These are phyloP conservation scores for Aaosphaeria pasadenensis DNA, from an alignment of 2,329 filamentous ascomycete genomes.

Conservation along the genomic window DNA sequence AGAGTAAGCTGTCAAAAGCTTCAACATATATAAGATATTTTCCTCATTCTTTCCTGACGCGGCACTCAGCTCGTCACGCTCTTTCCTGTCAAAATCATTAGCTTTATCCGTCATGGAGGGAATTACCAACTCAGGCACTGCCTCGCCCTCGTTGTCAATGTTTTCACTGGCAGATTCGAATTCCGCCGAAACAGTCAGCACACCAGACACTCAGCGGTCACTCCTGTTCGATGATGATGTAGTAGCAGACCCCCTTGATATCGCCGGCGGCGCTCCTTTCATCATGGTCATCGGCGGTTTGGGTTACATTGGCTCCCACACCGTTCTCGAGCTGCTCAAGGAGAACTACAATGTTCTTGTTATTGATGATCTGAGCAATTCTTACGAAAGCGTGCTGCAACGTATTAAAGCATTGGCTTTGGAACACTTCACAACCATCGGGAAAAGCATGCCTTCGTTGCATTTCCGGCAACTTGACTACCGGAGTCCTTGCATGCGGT, in stretches of 20 bases:
- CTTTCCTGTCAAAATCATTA: constrained; percentile 10
- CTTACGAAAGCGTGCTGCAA: constrained; percentile 37
- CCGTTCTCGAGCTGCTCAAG: constrained; percentile 53
- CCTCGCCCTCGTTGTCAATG: constrained; percentile 26
- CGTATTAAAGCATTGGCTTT: constrained; percentile 34
- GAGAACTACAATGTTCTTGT: constrained; percentile 53
- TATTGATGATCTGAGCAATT: constrained; percentile 47
- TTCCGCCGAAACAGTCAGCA: constrained; percentile 31
- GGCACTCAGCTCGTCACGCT: constrained; percentile 12
- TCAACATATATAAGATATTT: constrained; percentile 34
- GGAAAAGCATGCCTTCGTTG: constrained; percentile 43
- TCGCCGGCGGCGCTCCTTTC: constrained; percentile 38
- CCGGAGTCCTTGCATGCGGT: constrained; percentile 41
- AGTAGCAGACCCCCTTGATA: constrained; percentile 40
- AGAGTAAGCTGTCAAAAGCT: constrained; percentile 14
- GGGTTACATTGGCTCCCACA: constrained; percentile 58
- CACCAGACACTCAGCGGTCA: constrained; percentile 46
- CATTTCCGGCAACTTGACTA: constrained; percentile 50
- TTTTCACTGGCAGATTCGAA: constrained; percentile 23
- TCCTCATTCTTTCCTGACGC: constrained; percentile 19
- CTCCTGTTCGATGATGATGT: constrained; percentile 49
- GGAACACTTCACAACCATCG: constrained; percentile 38
- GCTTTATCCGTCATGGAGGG: constrained; percentile 19
- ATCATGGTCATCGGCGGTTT: constrained; percentile 54
- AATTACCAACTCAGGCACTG: constrained; percentile 14